Base-by-base conservation (phyloP, 345 rosid species). In the Toxicodendron radicans region DNA sequence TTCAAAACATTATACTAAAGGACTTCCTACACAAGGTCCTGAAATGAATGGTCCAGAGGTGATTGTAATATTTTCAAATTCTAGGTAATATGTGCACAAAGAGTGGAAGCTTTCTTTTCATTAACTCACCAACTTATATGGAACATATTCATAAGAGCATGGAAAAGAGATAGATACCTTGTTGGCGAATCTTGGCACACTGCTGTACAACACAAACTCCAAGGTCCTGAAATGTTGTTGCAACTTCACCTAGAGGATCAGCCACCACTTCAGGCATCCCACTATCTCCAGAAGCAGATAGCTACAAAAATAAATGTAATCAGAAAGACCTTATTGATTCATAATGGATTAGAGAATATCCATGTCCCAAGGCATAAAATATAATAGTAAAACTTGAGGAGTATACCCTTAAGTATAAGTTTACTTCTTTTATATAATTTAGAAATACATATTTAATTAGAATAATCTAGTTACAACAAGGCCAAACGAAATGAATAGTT, bases 181-280 rank as follows among this genome's bases (percentile, higher is more conserved):
- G 97, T 75, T 90, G 97, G 68, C 97, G 97, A 80, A 92, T 95
- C 86, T 92, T 95, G 67, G 97, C 97, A 61, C 97, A 95, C 76
- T 95, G 97, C 83, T 91, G 97, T 58, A 95, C 99, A 7, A 92
- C 89, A 52, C 97, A 95, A 52, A 91, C 88, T 65, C 99, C 99
- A 17, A 92, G 95, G 33, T 90, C 79, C 81, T 95, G 99, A 83
- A 92, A 95, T 17, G 83, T 91, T 83, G 80, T 78, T 33, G 99
- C 86, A 73, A 92, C 97, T 58, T 88, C 97, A 72, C 99, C 95
- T 79, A 79, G 85, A 80, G 99, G 99, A 84, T 95, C 97, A 58
- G 92, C 85, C 32, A 81, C 99, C 21, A 90, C 97, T 81, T 95
- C 97, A 46, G 97, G 99, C 53, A 73, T 86, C 82, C 97, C 99